Base-by-base conservation (phyloP, 2,329 filamentous ascomycete species). In the Zasmidium citrigriseum region DNA sequence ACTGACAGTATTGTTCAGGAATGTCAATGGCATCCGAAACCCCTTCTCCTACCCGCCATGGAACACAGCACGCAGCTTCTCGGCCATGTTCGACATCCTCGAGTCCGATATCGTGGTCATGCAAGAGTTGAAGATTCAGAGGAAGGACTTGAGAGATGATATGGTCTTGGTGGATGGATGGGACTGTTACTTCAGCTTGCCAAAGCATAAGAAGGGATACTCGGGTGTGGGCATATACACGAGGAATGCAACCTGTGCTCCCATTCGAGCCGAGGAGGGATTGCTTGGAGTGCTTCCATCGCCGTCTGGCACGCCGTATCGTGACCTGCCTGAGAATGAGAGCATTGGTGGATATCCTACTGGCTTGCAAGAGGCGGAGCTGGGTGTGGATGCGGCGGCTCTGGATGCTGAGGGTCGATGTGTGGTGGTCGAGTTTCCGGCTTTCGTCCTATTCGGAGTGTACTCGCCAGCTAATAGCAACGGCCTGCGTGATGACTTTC, bases 151-250 rank as follows among this genome's bases (percentile, higher is more conserved):
- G 1, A 83, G 82, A 44, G 95, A 98, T 81, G 95, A 98, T 67
- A 98, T 98, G 91, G 93, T 98, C 10, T 80, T 98, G 29, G 86
- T 98, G 0, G 87, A 90, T 0, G 95, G 95, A 12, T 99, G 93
- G 93, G 95, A 99, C 72, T 93, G 93, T 64, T 96, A 89, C 76
- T 97, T 97, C 76, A 97, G 92, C 72, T 80, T 99, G 22, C 95
- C 95, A 0, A 91, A 88, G 72, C 83, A 96, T 71, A 98, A 98
- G 75, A 98, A 97, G 80, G 93, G 95, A 22, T 99, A 98, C 72
- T 96, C 93, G 23, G 95, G 95, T 1, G 93, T 99, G 1, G 95
- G 89, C 2, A 91, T 99, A 34, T 99, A 97, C 76, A 97, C 93
- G 1, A 86, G 91, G n/a, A 95, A 90, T 71, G 83, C 89, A 3